Evolutionary conservation across 2,329 filamentous ascomycete species (phyloP).

Genomic region (Monilinia vaccinii-corymbosi): DNA sequence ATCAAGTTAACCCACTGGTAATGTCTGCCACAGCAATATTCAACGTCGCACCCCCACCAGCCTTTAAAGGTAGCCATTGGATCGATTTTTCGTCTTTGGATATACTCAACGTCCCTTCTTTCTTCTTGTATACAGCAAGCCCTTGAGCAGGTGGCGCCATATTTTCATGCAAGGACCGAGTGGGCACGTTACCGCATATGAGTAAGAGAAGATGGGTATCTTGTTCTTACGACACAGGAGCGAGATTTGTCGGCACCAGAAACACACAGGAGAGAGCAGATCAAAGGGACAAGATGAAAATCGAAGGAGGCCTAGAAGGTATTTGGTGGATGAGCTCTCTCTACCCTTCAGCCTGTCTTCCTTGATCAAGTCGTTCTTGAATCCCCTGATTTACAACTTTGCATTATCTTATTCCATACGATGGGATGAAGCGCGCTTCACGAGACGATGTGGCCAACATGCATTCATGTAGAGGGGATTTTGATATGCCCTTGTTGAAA

Average conservation of each 20-base stretch:
- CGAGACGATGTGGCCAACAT: neutral
- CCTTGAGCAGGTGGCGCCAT: slow-evolving; percentile 33
- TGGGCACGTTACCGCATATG: neutral
- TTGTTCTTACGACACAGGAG: neutral
- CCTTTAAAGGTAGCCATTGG: slow-evolving; percentile 68
- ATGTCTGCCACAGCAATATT: slow-evolving; percentile 67
- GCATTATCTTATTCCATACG: neutral
- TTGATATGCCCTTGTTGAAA: neutral
- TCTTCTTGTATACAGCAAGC: slow-evolving; percentile 83
- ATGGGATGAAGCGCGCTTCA: neutral
- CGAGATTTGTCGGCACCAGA: neutral
- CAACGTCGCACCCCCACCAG: slow-evolving; percentile 51
- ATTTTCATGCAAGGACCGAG: slow-evolving; percentile 2
- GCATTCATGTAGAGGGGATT: neutral
- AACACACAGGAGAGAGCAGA: neutral
- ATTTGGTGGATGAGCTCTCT: neutral
- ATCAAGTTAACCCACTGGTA: slow-evolving; percentile 56
- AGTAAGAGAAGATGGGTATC: neutral
- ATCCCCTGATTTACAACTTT: neutral
- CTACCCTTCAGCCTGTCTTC: neutral
- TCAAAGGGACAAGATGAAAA: neutral
- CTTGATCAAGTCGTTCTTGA: neutral
- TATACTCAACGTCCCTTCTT: slow-evolving; percentile 76
- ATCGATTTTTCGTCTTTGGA: slow-evolving; percentile 64
- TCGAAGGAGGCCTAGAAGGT: neutral